Evolutionary conservation across 2,329 filamentous ascomycete genomes (phyloP), one percentile per base, ranked within the genome.

Genomic region (Aureobasidium mangrovei): DNA sequence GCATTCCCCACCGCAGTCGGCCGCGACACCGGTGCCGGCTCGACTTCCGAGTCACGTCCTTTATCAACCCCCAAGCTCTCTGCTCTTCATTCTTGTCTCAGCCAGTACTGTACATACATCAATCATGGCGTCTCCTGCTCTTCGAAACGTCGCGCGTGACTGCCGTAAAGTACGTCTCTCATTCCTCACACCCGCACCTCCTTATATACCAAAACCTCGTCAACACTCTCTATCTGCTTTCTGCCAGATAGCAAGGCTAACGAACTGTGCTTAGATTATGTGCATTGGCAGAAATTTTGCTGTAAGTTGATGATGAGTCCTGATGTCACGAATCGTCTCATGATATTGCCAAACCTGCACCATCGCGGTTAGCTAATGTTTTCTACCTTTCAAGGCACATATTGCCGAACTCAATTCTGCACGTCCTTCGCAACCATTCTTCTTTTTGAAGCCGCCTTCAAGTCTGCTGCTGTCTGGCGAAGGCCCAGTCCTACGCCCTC

Each of bases 241-340:
- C 10, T 12, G 1, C 43, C 32, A 51, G 32, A 40, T 3, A 8
- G 27, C 31, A 38, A 36, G 40, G 38, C 45, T 52, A n/a, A 52
- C 42, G 47, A 39, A 45, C 47, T 6, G 4, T 24, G 3, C 32
- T 18, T 3, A 95, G 77, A 82, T 95, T 54, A 86, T 95, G 68
- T 96, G 91, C 73, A 94, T 97, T 67, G 89, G 90, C 63, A 82
- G 93, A 64, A 95, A 98, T 77, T 98, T 96, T 78, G 91, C 91
- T 65, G 47, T 51, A 42, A 27, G 36, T n/a, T 18, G 18, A 18
- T 18, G 18, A 18, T 18, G 18, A 18, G 18, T 18, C 18, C 18
- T 18, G 18, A 12, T 27, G 3, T 46, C 4, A 2, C 12, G 29
- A 6, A 8, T 39, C 36, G 36, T 12, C 46, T 39, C 36, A 39